Conservation (phyloP, 495 filamentous ascomycete genomes). For the Tuber aestivum region DNA sequence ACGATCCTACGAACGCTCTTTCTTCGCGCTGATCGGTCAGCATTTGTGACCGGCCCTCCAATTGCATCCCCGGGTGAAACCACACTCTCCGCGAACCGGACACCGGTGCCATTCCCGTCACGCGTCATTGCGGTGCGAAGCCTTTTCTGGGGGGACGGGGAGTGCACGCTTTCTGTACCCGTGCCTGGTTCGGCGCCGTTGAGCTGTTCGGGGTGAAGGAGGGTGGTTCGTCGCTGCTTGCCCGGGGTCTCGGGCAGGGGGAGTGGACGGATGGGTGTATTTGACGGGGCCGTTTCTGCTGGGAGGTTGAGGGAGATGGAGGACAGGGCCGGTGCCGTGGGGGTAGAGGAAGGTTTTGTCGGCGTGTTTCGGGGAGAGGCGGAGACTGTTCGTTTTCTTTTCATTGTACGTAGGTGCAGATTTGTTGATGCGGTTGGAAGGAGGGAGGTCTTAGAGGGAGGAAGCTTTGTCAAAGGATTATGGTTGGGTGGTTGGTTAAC, state of each 20-base stretch:
- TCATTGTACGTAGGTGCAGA: background rate
- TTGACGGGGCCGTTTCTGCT: background rate
- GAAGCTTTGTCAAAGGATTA: background rate
- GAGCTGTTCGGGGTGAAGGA: conserved; percentile 26
- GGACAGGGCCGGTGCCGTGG: conserved; percentile 16
- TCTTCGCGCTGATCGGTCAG: conserved; percentile 75
- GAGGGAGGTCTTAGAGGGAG: background rate
- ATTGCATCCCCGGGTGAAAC: conserved; percentile 12
- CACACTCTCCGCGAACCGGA: conserved; percentile 28
- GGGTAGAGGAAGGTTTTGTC: conserved; percentile 28
- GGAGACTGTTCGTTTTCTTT: background rate
- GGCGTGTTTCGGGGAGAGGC: background rate
- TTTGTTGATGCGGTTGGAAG: background rate
- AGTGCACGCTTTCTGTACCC: conserved; percentile 24
- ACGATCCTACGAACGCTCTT: conserved; percentile 61
- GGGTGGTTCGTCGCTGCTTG: conserved; percentile 20
- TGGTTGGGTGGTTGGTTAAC: background rate
- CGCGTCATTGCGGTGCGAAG: conserved; percentile 29
- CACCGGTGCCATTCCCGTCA: conserved; percentile 19
- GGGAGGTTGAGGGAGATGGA: conserved; percentile 16
- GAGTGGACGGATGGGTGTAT: conserved; percentile 28
- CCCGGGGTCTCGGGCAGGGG: conserved; percentile 39
- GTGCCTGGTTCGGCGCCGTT: conserved; percentile 16
- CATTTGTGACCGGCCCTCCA: conserved; percentile 47
- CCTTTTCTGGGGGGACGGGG: conserved; percentile 37